A percentile compares a stretch with the other conserved stretches of the same genome.
These are phyloP conservation scores for Yamadazyma sp. DNA, from an alignment of 1,139 yeast species.

Conservation along the genomic window DNA sequence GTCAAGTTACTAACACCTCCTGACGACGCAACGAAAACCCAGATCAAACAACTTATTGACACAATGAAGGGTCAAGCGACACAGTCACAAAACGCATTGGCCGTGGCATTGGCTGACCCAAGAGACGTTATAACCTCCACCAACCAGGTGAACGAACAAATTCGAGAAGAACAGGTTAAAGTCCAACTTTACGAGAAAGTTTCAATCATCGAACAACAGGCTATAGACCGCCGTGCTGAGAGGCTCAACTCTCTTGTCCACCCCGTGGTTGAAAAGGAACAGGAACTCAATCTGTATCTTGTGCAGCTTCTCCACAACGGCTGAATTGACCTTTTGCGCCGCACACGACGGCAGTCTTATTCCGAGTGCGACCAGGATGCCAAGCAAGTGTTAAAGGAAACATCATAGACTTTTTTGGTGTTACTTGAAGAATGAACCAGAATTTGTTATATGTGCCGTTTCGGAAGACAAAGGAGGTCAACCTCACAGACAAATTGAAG, in stretches of 20 bases:
- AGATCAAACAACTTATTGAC: neutral
- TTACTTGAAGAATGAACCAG: conserved; percentile 9
- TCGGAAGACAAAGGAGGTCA: conserved; percentile 48
- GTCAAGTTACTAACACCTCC: neutral
- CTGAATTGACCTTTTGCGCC: too few species aligned
- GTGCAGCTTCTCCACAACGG: conserved; percentile 1
- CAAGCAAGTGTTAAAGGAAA: too few species aligned
- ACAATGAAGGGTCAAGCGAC: neutral
- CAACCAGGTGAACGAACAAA: conserved; percentile 16
- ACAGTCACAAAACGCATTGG: neutral
- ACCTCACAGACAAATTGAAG: conserved; percentile 46
- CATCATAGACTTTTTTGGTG: too few species aligned
- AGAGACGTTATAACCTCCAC: neutral
- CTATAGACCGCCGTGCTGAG: conserved; percentile 9
- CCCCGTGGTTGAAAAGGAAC: conserved; percentile 8
- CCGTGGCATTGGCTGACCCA: neutral
- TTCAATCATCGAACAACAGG: conserved; percentile 6
- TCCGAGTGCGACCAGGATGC: neutral
- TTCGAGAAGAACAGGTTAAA: conserved; percentile 38
- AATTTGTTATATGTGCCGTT: conserved; percentile 55
- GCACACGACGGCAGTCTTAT: too few species aligned
- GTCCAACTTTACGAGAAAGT: conserved; percentile 6
- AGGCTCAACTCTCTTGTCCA: conserved; percentile 14
- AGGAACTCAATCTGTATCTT: conserved; percentile 2
- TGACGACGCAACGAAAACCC: neutral